Evolutionary conservation across 306 rosid species (phyloP), one percentile per base, ranked within the genome.

Genomic region (Oxytropis ochrocephala): DNA sequence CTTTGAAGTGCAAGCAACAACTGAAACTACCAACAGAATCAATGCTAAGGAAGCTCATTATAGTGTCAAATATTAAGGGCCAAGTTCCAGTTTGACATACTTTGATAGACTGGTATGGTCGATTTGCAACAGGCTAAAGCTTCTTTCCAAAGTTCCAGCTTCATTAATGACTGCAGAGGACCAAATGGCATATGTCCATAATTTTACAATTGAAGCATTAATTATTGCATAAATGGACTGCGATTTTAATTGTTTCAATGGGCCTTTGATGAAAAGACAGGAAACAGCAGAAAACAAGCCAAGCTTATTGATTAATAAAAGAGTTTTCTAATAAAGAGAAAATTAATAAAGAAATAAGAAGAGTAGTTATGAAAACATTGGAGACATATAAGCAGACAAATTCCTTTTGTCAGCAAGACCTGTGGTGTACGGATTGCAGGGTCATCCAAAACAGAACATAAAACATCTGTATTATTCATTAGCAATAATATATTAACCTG

Each of bases 101-200:
- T 88, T 75, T 88, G 80, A 81, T 93, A 93, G 32, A 81, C 81
- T 64, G 96, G 96, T 78, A 93, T 82, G 78, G 98, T 93, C 85
- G 85, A 67, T 75, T 85, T 86, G 86, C 98, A 93, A 69, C 85
- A 93, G 13, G 76, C 76, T 58, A 90, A 86, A 79, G 98, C 98
- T 71, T 82, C 88, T 69, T 64, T 84, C 98, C 97, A 93, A 68
- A 76, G 76, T 80, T 88, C 86, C 76, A 85, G 74, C 83, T 93
- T 86, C 97, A 93, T 93, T 74, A 85, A 76, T 67, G 84, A 75
- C 98, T 93, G 90, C 64, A 82, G 64, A 80, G 24, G 35, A 67
- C 70, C 75, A 59, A 8, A 33, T 13, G 10, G 32, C 39, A 21
- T 24, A 53, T 52, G 32, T 42, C 44, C 58, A 74, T 18, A 35